Percentiles rank a stretch among this genome's conserved stretches.
Conservation (phyloP, 2,329 filamentous ascomycete species). For the Xylariaceae sp. region DNA sequence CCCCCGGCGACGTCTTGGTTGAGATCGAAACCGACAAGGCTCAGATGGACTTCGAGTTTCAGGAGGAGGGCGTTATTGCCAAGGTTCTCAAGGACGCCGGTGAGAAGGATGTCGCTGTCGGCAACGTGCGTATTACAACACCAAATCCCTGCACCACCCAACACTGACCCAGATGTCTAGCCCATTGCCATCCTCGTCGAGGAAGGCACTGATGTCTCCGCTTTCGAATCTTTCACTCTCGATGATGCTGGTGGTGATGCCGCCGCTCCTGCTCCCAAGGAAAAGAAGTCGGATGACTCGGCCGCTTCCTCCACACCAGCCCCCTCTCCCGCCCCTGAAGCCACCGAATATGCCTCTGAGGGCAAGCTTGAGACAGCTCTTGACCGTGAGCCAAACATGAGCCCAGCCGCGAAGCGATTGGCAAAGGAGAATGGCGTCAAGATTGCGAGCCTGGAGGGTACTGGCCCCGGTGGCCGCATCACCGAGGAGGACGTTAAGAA, state of each 20-base stretch:
- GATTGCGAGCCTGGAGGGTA: conserved; percentile 76
- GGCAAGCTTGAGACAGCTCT: conserved; percentile 79
- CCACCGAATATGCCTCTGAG: conserved; percentile 68
- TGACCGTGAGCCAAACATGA: conserved; percentile 73
- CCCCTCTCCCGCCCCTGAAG: conserved; percentile 49
- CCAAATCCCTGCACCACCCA: conserved; percentile 8
- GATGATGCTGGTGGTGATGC: conserved; percentile 86
- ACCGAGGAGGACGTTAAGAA: conserved; percentile 94
- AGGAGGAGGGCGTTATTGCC: conserved; percentile 93
- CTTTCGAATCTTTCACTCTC: conserved; percentile 84
- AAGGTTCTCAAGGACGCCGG: conserved; percentile 92
- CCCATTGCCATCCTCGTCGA: conserved; percentile 95
- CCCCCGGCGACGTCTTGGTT: conserved; percentile 90
- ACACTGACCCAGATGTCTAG: conserved; percentile 43
- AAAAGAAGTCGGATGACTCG: conserved; percentile 61
- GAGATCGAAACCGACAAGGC: conserved; percentile 99
- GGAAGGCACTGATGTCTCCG: conserved; percentile 79
- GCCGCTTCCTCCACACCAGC: conserved; percentile 53
- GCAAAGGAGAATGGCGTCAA: conserved; percentile 81
- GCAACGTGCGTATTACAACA: conserved; percentile 67
- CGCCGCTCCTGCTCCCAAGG: conserved; percentile 61
- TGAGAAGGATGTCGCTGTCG: conserved; percentile 89
- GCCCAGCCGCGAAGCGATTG: conserved; percentile 71
- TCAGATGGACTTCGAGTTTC: conserved; percentile 99
- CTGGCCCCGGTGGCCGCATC: conserved; percentile 79